Evolutionary conservation across 2,329 filamentous ascomycete species (phyloP).

Genomic region (Fusarium transvaalense): DNA sequence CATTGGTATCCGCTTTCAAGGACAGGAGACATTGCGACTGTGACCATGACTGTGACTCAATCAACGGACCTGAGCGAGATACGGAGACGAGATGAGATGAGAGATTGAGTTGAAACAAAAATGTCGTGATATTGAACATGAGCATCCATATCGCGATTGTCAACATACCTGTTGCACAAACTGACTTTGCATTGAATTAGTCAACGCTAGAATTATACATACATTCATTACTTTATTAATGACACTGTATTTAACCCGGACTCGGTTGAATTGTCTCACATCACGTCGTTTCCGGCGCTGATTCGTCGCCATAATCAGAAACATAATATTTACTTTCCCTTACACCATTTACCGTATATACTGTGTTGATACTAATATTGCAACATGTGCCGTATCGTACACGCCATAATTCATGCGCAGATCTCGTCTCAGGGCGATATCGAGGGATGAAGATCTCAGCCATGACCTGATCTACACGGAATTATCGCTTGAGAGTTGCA

Average conservation of each 20-base stretch:
- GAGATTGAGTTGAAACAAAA: slow-evolving; percentile 5
- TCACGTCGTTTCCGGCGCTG: slow-evolving; percentile 14
- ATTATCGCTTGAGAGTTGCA: slow-evolving; percentile 18
- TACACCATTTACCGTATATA: slow-evolving; percentile 10
- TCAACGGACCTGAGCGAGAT: slow-evolving; percentile 13
- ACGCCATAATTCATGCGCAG: slow-evolving; percentile 6
- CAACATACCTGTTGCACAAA: not conserved
- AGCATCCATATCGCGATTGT: not conserved
- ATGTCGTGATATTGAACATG: not conserved
- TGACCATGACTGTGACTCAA: slow-evolving; percentile 21
- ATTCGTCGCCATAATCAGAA: slow-evolving; percentile 24
- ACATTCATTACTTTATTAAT: not conserved
- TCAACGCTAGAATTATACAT: no score
- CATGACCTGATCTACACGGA: slow-evolving; percentile 21
- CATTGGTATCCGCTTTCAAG: slow-evolving; percentile 14
- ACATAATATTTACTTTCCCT: slow-evolving; percentile 34
- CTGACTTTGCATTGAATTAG: slow-evolving; percentile 16
- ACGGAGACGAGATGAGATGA: slow-evolving; percentile 25
- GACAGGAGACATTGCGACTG: slow-evolving; percentile 18
- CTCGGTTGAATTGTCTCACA: slow-evolving; percentile 26
- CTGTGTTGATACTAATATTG: not conserved
- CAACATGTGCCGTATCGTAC: not conserved
- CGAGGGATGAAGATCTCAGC: slow-evolving; percentile 11
- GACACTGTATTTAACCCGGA: slow-evolving; percentile 6
- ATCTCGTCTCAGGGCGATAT: slow-evolving; percentile 22